Percentiles rank a stretch among this genome's conserved stretches.
These are phyloP conservation scores for Starmerella bombi DNA, from an alignment of 805 yeast species.

Conservation along the genomic window DNA sequence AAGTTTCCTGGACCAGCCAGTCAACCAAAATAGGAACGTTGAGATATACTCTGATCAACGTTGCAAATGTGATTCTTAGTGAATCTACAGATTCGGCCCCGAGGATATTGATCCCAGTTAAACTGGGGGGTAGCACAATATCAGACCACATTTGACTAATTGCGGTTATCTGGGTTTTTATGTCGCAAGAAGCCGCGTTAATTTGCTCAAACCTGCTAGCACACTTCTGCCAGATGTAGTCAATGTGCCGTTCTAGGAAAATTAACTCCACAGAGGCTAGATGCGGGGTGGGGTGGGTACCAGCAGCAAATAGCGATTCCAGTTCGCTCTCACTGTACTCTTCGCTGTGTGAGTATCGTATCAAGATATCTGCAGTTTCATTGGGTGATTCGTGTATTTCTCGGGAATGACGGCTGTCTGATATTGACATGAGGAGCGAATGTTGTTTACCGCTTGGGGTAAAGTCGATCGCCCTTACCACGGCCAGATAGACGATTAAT, in stretches of 20 bases:
- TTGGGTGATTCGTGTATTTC: too few species aligned
- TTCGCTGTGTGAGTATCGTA: slow-evolving; percentile 1
- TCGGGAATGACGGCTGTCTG: too few species aligned
- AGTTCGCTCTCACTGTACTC: slow-evolving; percentile 6
- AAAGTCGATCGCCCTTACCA: too few species aligned
- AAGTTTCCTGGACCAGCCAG: slow-evolving; percentile 1
- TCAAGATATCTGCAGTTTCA: neutral
- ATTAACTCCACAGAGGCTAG: neutral
- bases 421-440: too few species aligned
- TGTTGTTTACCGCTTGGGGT: too few species aligned
- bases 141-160: neutral
- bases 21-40: slow-evolving; percentile 7
- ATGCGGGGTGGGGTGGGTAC: neutral
- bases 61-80: slow-evolving; percentile 14
- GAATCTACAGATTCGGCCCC: neutral
- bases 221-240: neutral
- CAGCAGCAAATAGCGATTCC: neutral
- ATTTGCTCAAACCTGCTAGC: neutral
- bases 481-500: too few species aligned
- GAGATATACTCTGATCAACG: slow-evolving; percentile 18
- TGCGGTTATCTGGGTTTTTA: neutral
- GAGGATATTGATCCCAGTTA: neutral
- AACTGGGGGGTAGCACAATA: neutral
- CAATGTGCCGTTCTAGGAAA: slow-evolving; percentile 4
- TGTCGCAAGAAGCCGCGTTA: too few species aligned